Conservation (phyloP, 1,139 yeast species). For the Blastobotrys buckinghamii region DNA sequence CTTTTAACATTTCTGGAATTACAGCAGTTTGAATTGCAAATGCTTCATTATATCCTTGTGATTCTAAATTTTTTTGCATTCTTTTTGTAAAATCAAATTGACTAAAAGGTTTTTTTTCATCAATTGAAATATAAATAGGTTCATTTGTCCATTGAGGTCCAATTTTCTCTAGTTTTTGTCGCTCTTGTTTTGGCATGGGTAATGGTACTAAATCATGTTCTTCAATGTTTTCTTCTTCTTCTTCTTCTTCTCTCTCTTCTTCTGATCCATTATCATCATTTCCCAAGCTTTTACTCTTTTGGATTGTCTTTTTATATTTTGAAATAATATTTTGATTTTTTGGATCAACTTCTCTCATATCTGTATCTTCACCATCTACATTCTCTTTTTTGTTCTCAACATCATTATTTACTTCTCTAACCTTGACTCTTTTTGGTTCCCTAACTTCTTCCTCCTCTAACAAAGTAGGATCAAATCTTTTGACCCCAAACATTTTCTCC, state of each 20-base stretch:
- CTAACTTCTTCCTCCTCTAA: conserved; percentile 13
- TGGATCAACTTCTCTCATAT: conserved; percentile 7
- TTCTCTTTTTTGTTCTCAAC: neutral
- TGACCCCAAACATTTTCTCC: conserved; percentile 4
- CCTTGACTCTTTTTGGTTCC: neutral
- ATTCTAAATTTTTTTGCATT: conserved; percentile 43
- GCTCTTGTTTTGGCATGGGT: conserved; percentile 47
- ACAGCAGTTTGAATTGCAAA: conserved; percentile 77
- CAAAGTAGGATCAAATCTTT: conserved; percentile 8
- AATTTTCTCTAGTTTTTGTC: conserved; percentile 41
- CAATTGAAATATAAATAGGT: conserved; percentile 47
- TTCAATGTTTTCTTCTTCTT: conserved; percentile 13
- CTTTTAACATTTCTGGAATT: conserved; percentile 50
- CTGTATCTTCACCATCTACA: neutral
- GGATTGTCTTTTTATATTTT: conserved; percentile 1
- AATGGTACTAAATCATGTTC: conserved; percentile 57
- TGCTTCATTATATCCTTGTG: conserved; percentile 47
- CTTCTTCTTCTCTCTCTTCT: neutral
- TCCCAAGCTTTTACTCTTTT: neutral
- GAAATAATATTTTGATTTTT: conserved; percentile 5
- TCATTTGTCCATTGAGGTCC: conserved; percentile 50
- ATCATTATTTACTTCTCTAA: neutral
- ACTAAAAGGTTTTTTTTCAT: conserved; percentile 25
- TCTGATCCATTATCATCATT: neutral
- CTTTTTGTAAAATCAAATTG: conserved; percentile 31